A percentile compares a stretch with the other conserved stretches of the same genome.
Evolutionary conservation across 495 filamentous ascomycete genomes (phyloP).

Genomic region (Neurospora discreta): DNA sequence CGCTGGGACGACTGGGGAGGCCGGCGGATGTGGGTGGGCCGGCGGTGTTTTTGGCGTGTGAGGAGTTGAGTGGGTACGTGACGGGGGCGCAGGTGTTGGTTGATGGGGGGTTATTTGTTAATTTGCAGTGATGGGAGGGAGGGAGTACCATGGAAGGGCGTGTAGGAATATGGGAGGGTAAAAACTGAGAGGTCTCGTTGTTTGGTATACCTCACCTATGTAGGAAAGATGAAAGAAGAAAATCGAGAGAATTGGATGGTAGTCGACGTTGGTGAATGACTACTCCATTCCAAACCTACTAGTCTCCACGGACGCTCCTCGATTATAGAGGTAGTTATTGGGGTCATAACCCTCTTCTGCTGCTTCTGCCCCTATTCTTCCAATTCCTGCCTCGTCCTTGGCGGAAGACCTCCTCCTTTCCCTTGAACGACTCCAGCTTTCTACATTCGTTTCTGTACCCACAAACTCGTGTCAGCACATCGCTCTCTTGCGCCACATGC

Average conservation of each 20-base stretch:
- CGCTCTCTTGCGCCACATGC: no score
- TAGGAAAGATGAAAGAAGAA: no score
- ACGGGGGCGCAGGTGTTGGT: slow-evolving; percentile 78
- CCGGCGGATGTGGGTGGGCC: slow-evolving; percentile 65
- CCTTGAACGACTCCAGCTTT: neutral
- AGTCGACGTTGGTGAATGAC: no score
- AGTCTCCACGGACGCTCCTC: neutral
- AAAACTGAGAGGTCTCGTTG: no score
- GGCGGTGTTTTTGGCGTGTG: slow-evolving; percentile 77
- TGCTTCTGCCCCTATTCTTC: neutral
- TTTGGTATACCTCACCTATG: no score
- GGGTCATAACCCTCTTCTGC: neutral
- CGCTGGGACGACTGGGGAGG: slow-evolving; percentile 61
- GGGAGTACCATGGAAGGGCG: no score
- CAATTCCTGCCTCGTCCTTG: neutral
- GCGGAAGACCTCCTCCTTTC: neutral
- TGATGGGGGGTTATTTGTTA: slow-evolving; percentile 64
- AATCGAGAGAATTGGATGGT: no score
- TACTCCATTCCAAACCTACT: neutral
- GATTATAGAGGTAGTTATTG: neutral
- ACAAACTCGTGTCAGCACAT: neutral
- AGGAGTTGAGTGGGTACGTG: slow-evolving; percentile 65
- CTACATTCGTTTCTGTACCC: neutral
- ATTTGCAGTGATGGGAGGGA: slow-evolving; percentile 41
- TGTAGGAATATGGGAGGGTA: no score